Evolutionary conservation across 2,329 filamentous ascomycete species (phyloP).

Genomic region (Aspergillus proliferans): DNA sequence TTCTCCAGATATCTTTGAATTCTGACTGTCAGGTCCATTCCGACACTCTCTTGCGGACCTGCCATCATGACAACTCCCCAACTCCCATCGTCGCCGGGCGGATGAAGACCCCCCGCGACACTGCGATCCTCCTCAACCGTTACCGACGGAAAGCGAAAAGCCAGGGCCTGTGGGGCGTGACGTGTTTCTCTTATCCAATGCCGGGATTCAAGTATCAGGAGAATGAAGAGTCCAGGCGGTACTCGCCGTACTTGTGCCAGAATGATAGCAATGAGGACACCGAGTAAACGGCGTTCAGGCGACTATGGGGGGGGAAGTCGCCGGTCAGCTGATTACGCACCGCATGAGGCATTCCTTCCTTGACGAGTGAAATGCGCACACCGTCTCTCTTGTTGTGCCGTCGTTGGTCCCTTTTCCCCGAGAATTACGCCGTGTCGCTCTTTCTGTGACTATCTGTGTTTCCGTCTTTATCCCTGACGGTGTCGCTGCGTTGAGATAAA

Average conservation of each 20-base stretch:
- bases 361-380: not conserved
- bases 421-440: slow-evolving; percentile 9
- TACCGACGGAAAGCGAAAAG: slow-evolving; percentile 19
- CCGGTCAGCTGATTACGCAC: not conserved
- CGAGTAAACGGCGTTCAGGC: no score
- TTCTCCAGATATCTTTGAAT: not conserved
- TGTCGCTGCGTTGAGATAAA: not conserved
- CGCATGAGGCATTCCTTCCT: slow-evolving; percentile 2
- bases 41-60: no score
- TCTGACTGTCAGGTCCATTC: no score
- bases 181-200: slow-evolving; percentile 8
- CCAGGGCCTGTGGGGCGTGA: slow-evolving; percentile 15
- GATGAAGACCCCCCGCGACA: not conserved
- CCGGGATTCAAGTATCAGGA: not conserved
- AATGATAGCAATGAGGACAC: no score
- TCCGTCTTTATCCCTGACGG: not conserved
- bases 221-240: not conserved
- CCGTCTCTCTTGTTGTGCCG: not conserved
- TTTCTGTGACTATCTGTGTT: not conserved
- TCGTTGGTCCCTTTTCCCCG: slow-evolving; percentile 6
- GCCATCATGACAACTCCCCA: not conserved
- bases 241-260: no score
- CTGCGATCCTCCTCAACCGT: not conserved
- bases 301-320: no score
- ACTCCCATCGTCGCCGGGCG: not conserved